Evolutionary conservation across 140 eudicot species (phyloP), one percentile per base, ranked within the genome.

Genomic region (Oenanthe javanica): DNA sequence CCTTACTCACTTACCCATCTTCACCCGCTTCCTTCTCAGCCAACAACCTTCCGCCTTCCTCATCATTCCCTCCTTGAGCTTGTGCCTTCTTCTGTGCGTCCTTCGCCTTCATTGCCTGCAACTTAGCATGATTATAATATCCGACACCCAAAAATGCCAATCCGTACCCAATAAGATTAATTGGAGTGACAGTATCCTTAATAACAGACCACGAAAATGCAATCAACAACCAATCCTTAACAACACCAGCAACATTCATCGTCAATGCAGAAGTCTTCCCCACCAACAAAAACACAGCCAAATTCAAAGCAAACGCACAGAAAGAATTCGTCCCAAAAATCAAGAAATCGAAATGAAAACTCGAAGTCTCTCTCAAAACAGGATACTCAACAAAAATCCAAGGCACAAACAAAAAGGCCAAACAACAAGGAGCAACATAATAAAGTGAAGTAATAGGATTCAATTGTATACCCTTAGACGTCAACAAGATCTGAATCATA

Each of bases 241-340:
- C 75, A 13, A 70, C 75, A 27, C 75, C 75, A 70, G 75, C 75
- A 10, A 70, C 75, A 70, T 70, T 70, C 75, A 70, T 70, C 9
- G 75, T 70, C 75, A 70, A 40, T 0, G 75, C 75, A 15, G 75
- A 70, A 15, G 75, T 70, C 75, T 70, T 70, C 47, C 75, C 75
- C 40, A 70, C 75, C 75, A 70, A 40, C 75, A 70, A 70, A 70
- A 70, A 70, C 49, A 70, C 75, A 70, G 75, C 75, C 75, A 70
- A 70, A 40, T 70, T 70, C 75, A 70, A 70, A 70, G 75, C 75
- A 70, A 70, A 70, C 12, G 75, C 75, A 40, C 75, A 70, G 9
- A 70, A 70, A 1, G 75, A 70, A 40, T 70, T 70, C 0, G 75
- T 70, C n/a, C 75, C 75, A 7, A 70, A 70, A 27, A 70, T 70